These are phyloP conservation scores for Mycena polygramma DNA, from an alignment of 768 basidiomycete species.

Conservation along the genomic window DNA sequence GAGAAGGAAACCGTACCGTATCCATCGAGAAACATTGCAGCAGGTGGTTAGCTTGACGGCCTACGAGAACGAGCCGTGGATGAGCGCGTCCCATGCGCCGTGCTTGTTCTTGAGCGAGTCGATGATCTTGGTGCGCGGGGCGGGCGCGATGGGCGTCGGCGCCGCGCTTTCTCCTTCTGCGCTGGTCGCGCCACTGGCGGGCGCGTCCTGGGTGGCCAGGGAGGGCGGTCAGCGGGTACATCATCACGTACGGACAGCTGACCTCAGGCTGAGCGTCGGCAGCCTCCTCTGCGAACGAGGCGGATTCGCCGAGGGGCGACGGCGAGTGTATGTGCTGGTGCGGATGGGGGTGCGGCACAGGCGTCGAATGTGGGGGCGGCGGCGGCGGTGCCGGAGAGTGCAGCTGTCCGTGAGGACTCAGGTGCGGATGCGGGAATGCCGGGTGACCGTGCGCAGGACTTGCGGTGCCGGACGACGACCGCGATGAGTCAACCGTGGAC, in stretches of 20 bases:
- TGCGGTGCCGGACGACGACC: constrained; percentile 64
- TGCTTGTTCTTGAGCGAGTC: constrained; percentile 70
- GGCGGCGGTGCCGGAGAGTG: constrained; percentile 24
- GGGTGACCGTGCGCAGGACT: constrained; percentile 55
- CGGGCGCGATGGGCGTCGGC: constrained; percentile 34
- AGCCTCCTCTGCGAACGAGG: background rate
- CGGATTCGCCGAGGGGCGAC: constrained; percentile 22
- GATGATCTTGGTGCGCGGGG: constrained; percentile 59
- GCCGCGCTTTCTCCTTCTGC: constrained; percentile 22
- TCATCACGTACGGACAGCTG: constrained; percentile 1
- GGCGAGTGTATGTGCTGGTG: constrained; percentile 38
- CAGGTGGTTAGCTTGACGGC: background rate
- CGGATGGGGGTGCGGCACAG: constrained; percentile 37
- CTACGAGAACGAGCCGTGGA: constrained; percentile 76
- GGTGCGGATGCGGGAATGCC: constrained; percentile 43
- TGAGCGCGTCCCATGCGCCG: constrained; percentile 74
- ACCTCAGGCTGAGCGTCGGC: constrained; percentile 13
- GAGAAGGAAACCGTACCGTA: constrained; percentile 18
- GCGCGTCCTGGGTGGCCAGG: constrained; percentile 30
- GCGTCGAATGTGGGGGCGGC: constrained; percentile 29
- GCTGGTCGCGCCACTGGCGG: constrained; percentile 28
- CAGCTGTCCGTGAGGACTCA: constrained; percentile 24
- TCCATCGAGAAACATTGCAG: background rate
- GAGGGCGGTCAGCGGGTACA: constrained; percentile 25
- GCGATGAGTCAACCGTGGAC: constrained; percentile 52